Percentiles rank a stretch among this genome's conserved stretches.
phyloP scores from a whole-genome alignment of 2,329 filamentous ascomycete species.

The Tolypocladium paradoxum region DNA sequence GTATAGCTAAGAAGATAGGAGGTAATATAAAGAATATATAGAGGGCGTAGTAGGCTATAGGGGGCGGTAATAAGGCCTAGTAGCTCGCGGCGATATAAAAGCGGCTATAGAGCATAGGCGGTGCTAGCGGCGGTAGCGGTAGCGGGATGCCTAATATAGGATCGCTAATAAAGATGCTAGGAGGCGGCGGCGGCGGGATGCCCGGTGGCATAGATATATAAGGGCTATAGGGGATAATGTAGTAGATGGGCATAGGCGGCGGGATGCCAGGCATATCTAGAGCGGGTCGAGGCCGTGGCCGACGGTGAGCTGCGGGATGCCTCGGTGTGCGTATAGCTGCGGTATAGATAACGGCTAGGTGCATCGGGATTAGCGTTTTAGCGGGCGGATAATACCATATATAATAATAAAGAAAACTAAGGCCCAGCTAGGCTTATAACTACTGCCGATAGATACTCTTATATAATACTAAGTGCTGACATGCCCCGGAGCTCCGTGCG shows the following conservation, averaged over 20 bases:
- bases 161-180: slow-evolving; percentile 85
- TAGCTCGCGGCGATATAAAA: slow-evolving; percentile 98
- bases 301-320: background rate
- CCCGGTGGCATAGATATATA: slow-evolving; percentile 63
- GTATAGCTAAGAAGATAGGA: slow-evolving; percentile 98
- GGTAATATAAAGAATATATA: slow-evolving; percentile 98
- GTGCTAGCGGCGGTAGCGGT: slow-evolving; percentile 54
- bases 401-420: too few relatives aligned
- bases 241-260: slow-evolving; percentile 54
- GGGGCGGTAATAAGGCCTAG: slow-evolving; percentile 80
- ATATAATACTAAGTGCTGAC: too few relatives aligned
- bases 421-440: too few relatives aligned
- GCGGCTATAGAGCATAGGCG: slow-evolving; percentile 80
- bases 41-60: slow-evolving; percentile 80
- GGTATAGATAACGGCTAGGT: too few relatives aligned
- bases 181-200: slow-evolving; percentile 52
- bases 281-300: background rate
- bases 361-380: too few relatives aligned
- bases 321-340: too few relatives aligned
- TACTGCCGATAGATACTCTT: too few relatives aligned
- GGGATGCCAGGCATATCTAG: slow-evolving; percentile 21
- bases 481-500: too few relatives aligned
- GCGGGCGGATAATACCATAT: too few relatives aligned
- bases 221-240: slow-evolving; percentile 57
- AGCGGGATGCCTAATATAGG: slow-evolving; percentile 72